phyloP scores from a whole-genome alignment of 805 yeast genomes.

The Debaryomyces tyrocola region DNA sequence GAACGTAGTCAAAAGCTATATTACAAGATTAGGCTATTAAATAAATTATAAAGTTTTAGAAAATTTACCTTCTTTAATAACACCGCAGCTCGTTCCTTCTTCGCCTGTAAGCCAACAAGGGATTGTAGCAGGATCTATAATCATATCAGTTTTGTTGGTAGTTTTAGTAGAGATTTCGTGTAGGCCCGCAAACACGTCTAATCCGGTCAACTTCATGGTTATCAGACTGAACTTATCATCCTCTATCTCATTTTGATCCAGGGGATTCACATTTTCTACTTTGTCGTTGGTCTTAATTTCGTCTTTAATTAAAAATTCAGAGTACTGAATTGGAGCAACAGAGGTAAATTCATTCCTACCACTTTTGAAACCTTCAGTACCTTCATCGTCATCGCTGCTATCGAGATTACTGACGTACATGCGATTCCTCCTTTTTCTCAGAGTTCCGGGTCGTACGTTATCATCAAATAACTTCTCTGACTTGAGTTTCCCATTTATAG shows the following conservation, averaged over 20 bases:
- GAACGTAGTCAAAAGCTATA: slow-evolving; percentile 16
- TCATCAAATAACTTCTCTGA: slow-evolving; percentile 43
- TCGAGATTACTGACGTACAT: not conserved
- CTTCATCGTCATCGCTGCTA: slow-evolving; percentile 16
- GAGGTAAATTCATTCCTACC: slow-evolving; percentile 45
- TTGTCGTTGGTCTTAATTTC: not conserved
- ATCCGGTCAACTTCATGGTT: slow-evolving; percentile 52
- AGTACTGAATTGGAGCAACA: slow-evolving; percentile 57
- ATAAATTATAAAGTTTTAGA: slow-evolving; percentile 1
- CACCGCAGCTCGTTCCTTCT: slow-evolving; percentile 56
- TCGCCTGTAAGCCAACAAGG: slow-evolving; percentile 85
- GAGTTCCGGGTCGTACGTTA: slow-evolving; percentile 8
- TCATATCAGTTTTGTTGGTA: slow-evolving; percentile 26
- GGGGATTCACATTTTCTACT: not conserved
- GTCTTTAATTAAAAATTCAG: slow-evolving; percentile 45
- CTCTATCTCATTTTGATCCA: not conserved
- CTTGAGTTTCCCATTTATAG: slow-evolving; percentile 31
- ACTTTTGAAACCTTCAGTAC: slow-evolving; percentile 12
- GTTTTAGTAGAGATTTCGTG: slow-evolving; percentile 56
- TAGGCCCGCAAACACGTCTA: slow-evolving; percentile 75
- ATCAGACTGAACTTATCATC: slow-evolving; percentile 20
- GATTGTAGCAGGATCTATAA: slow-evolving; percentile 52
- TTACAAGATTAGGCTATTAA: slow-evolving; percentile 28
- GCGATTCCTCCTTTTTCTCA: slow-evolving; percentile 17
- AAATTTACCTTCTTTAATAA: slow-evolving; percentile 19